Conservation (phyloP, 2,329 filamentous ascomycete species). For the Aspergillus proliferans region DNA sequence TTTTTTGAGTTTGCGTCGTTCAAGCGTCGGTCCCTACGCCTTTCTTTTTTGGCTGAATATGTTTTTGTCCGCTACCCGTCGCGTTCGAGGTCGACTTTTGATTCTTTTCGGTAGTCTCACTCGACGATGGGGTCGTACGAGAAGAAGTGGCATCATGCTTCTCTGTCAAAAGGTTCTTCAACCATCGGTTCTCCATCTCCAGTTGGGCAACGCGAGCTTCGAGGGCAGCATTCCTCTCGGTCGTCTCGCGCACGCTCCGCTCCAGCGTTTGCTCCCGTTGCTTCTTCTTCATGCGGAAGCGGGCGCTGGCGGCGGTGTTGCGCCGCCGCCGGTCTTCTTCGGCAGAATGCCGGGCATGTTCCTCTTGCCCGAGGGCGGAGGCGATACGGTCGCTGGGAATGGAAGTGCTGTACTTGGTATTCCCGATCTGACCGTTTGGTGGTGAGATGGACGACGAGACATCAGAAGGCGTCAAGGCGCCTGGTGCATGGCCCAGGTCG, state of each 20-base stretch:
- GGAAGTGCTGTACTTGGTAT: conserved; percentile 36
- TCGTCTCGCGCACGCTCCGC: conserved; percentile 73
- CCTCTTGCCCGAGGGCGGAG: conserved; percentile 56
- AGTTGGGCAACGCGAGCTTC: conserved; percentile 69
- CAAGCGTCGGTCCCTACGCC: conserved; percentile 26
- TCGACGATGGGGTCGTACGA: conserved; percentile 19
- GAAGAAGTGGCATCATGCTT: conserved; percentile 54
- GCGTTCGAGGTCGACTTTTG: conserved; percentile 12
- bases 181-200: conserved; percentile 78
- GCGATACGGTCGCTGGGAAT: conserved; percentile 35
- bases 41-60: conserved; percentile 36
- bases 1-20: conserved; percentile 10
- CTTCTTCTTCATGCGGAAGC: conserved; percentile 95
- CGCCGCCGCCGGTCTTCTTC: conserved; percentile 87
- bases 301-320: conserved; percentile 81
- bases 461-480: conserved; percentile 35
- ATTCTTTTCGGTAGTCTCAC: conserved; percentile 16
- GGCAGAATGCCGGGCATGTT: conserved; percentile 64
- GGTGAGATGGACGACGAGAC: conserved; percentile 38
- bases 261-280: conserved; percentile 83
- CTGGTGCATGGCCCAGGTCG: conserved; percentile 29
- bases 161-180: conserved; percentile 73
- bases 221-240: conserved; percentile 67
- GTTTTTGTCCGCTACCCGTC: conserved; percentile 25
- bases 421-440: conserved; percentile 34